These are phyloP conservation scores for Platismatia glauca DNA, from an alignment of 495 filamentous ascomycete genomes.

Conservation along the genomic window DNA sequence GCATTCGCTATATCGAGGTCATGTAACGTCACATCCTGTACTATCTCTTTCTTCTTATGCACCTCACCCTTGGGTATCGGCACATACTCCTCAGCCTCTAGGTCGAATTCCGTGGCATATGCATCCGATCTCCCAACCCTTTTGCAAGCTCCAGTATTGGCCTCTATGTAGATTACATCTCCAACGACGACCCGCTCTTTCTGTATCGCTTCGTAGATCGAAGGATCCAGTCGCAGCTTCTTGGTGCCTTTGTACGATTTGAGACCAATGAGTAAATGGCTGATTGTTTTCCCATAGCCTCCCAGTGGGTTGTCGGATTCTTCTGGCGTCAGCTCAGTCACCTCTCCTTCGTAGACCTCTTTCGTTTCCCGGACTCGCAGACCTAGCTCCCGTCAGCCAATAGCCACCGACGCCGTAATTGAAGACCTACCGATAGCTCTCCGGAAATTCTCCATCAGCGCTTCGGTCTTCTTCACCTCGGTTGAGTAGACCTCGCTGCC, in stretches of 20 bases:
- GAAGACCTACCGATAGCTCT: constrained; percentile 70
- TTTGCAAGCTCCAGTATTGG: constrained; percentile 95
- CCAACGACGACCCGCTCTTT: constrained; percentile 94
- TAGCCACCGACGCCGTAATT: neutral
- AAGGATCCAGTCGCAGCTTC: constrained; percentile 91
- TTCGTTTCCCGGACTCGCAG: constrained; percentile 94
- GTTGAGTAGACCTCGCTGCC: constrained; percentile 95
- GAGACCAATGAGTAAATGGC: constrained; percentile 76
- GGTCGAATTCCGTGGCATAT: constrained; percentile 95
- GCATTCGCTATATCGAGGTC: constrained; percentile 96
- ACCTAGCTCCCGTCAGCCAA: constrained; percentile 34
- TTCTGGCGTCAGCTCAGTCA: constrained; percentile 91
- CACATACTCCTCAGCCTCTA: constrained; percentile 97
- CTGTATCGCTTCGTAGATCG: constrained; percentile 97
- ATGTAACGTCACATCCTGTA: constrained; percentile 96
- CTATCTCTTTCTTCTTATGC: constrained; percentile 99
- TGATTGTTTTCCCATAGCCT: constrained; percentile 90
- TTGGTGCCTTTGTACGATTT: constrained; percentile 92
- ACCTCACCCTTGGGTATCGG: constrained; percentile 98
- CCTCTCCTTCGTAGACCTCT: constrained; percentile 95
- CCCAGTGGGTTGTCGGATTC: constrained; percentile 97
- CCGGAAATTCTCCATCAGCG: constrained; percentile 97
- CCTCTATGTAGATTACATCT: constrained; percentile 98
- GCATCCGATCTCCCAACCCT: constrained; percentile 90
- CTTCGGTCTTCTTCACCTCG: constrained; percentile 98